Evolutionary conservation across 257 asterid genomes (phyloP), one percentile per base, ranked within the genome.

Genomic region (Solanum acaule): DNA sequence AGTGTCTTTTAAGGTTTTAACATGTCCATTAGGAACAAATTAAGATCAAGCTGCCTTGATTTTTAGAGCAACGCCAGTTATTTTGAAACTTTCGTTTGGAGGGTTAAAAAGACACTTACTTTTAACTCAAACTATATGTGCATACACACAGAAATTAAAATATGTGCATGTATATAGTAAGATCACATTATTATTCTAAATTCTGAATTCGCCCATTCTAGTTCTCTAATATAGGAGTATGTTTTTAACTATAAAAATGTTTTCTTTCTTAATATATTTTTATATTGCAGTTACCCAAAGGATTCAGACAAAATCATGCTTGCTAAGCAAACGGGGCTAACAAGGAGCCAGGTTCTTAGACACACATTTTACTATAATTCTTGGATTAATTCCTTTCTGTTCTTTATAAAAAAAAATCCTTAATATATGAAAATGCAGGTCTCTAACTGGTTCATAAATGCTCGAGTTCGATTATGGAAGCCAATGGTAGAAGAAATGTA

Each of bases 401-500:
- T 67, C 7, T 37, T 85, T 8, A 63, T 67, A 44, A 42, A 49
- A 46, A n/a, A n/a, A 68, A 27, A 18, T 40, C 10, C 33, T 20
- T 22, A 42, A 40, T 16, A 70, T 73, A 23, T 56, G 61, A 31
- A 72, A 63, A 87, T 91, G 92, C 91, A 95, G 98, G 98, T 94
- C 4, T 95, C 98, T 3, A 95, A 95, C 44, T 94, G 98, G 98
- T 95, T 93, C 92, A 95, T 95, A 78, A 95, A 94, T 56, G 98
- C 98, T 67, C 92, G 98, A 86, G 98, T 95, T 89, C 93, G 98
- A 40, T 91, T 95, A 1, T 95, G 98, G 98, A 95, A 95, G 90
- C 98, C 98, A 29, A 95, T 95, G 98, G 98, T 94, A 2, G 98
- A 95, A 79, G 95, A 94, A 37, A 95, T 95, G 98, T 95, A 94